Evolutionary conservation across 2,329 filamentous ascomycete species (phyloP).

Genomic region (Xylaria digitata): DNA sequence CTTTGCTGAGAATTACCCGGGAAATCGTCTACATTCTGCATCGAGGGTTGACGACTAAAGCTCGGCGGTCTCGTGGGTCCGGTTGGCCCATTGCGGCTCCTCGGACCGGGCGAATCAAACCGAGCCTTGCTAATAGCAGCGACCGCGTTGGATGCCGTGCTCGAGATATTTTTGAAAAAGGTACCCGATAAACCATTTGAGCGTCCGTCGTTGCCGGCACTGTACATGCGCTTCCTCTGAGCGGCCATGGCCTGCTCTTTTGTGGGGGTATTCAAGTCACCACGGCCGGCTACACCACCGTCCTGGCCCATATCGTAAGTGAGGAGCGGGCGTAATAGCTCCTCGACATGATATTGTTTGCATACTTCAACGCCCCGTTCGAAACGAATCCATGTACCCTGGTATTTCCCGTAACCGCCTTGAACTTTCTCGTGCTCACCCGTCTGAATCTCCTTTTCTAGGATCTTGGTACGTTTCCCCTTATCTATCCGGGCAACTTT

Average conservation of each 20-base stretch:
- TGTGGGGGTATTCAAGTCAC: conserved; percentile 90
- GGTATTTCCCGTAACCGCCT: conserved; percentile 98
- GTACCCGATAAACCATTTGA: conserved; percentile 78
- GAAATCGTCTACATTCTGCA: conserved; percentile 76
- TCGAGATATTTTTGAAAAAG: conserved; percentile 97
- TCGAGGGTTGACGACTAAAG: conserved; percentile 77
- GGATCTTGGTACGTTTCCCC: conserved; percentile 95
- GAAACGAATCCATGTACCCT: conserved; percentile 98
- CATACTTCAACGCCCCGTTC: conserved; percentile 93
- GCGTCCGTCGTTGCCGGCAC: conserved; percentile 75
- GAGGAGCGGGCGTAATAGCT: conserved; percentile 77
- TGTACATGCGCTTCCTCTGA: conserved; percentile 92
- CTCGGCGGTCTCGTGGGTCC: conserved; percentile 74
- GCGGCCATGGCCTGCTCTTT: conserved; percentile 99
- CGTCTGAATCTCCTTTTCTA: conserved; percentile 96
- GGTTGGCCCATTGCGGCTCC: conserved; percentile 71
- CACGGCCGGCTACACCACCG: conserved; percentile 76
- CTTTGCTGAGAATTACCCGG: conserved; percentile 86
- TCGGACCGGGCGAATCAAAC: conserved; percentile 85
- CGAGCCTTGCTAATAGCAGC: conserved; percentile 97
- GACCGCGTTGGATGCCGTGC: conserved; percentile 90
- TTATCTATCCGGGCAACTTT: conserved; percentile 98
- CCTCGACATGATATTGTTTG: conserved; percentile 80
- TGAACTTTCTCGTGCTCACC: conserved; percentile 99
- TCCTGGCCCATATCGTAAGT: conserved; percentile 85